Evolutionary conservation across 2,329 filamentous ascomycete genomes (phyloP), one percentile per base, ranked within the genome.

Genomic region (Epichloe coenophiala): DNA sequence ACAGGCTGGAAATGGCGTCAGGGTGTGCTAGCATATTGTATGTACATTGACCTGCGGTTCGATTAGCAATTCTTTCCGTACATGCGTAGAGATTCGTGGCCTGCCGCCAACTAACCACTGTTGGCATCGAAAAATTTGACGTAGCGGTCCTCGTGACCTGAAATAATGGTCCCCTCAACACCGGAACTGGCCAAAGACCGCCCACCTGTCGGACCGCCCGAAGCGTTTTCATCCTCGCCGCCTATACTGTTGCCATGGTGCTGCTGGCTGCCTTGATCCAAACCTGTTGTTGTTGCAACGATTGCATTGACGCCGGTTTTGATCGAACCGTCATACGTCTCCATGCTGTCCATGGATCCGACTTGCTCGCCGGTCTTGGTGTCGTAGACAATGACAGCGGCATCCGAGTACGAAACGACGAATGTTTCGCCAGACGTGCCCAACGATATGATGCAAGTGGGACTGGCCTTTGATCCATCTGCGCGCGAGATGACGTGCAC

Each of bases 21-120:
- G 93, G 89, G 60, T 98, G 93, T 5, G 93, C 93, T 53, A 97
- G 81, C 93, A 98, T 98, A 61, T 86, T 94, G 69, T 98, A 98
- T 56, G 93, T 97, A 71, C 90, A 96, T 88, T 98, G 93, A 51
- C 93, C 93, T 97, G 57, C n/a, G 9, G 23, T 9, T 9, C 31
- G 31, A 2, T 37, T 43, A n/a, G 45, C 36, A 7, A 36, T 8
- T 36, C 11, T 33, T 33, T n/a, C 5, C 12, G 42, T 13, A n/a
- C 7, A n/a, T 6, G 27, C 11, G 13, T 5, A 11, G 40, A 11
- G 5, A 8, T 15, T n/a, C 21, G 17, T 37, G 12, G 15, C 4
- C 43, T 33, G 43, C 38, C 17, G 42, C 27, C 23, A 19, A 80
- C 87, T 69, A 84, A 97, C 93, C 93, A 70, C 88, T 95, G 64